A percentile compares a stretch with the other conserved stretches of the same genome.
Conservation (phyloP, 148 eudicot species). For the Rhododendron henanense region DNA sequence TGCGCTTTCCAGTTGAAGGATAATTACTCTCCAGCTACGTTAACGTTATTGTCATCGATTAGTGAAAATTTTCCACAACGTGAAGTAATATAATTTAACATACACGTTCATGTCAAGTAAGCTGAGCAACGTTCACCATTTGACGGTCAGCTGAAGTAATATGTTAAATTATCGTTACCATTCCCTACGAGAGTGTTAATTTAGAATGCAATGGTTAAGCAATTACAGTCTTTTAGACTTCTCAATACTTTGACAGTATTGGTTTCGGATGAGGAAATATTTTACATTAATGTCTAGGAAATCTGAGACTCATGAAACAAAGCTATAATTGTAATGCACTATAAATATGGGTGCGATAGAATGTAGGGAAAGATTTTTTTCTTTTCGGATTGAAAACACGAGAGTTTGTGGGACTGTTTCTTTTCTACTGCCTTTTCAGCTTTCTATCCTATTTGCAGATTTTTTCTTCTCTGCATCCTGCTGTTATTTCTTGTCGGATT, state of each 20-base stretch:
- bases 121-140: too few species aligned
- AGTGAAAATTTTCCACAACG: neutral
- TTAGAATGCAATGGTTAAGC: neutral
- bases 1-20: neutral
- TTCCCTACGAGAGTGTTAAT: neutral
- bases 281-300: neutral
- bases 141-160: neutral
- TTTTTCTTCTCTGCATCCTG: neutral
- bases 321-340: neutral
- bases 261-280: neutral
- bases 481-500: slow-evolving; percentile 2
- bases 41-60: neutral
- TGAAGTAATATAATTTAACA: too few species aligned
- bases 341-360: neutral
- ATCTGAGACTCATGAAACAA: neutral
- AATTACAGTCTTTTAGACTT: neutral
- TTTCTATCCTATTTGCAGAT: neutral
- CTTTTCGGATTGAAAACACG: neutral
- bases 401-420: neutral
- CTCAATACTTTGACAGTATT: neutral
- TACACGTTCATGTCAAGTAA: too few species aligned
- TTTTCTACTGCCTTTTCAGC: neutral
- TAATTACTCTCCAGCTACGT: neutral
- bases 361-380: neutral
- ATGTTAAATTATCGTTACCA: neutral